Evolutionary conservation across 305 asterid genomes (phyloP), one percentile per base, ranked within the genome.

Genomic region (Ruellia speciosa): DNA sequence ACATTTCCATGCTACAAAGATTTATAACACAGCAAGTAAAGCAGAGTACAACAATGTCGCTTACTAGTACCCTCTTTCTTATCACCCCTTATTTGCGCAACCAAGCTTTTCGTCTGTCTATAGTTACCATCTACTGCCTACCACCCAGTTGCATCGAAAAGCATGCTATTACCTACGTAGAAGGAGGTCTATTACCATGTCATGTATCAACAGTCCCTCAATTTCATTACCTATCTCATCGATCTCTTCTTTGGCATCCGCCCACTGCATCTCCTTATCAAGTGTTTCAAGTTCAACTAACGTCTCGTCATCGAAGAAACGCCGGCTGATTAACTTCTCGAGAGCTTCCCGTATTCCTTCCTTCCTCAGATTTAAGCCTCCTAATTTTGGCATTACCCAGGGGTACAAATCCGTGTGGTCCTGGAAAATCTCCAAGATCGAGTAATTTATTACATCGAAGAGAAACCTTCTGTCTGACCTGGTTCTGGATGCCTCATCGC

Each of bases 251-350:
- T 49, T 69, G 18, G 45, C 33, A 40, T 69, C 87, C 31, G 64
- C 52, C 97, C 97, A 82, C 31, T 49, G 68, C 85, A 82, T 82
- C 68, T 81, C 95, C 69, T 58, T 52, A 19, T 84, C 92, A 31
- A 88, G 59, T 33, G 24, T 64, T 18, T 57, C 70, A 33, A 77
- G 31, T 24, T 24, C 84, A 2, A 69, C 49, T 17, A 60, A 48
- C 31, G 7, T 15, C 50, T 15, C n/a, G 54, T 68, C 53, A 5
- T 50, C 45, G 15, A 53, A 37, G 9, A 39, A 52, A 16, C 76
- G 86, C 14, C 64, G 71, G 48, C 20, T 34, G 37, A 73, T 63
- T 31, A 82, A 57, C 72, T 75, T 72, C 59, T 74, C 78, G 11
- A 87, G 62, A 34, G 74, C 84, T 6, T 75, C 87, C 40, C 54